phyloP scores from a whole-genome alignment of 371 early-diverging fungal genomes.

The Rhizopus microsporus region DNA sequence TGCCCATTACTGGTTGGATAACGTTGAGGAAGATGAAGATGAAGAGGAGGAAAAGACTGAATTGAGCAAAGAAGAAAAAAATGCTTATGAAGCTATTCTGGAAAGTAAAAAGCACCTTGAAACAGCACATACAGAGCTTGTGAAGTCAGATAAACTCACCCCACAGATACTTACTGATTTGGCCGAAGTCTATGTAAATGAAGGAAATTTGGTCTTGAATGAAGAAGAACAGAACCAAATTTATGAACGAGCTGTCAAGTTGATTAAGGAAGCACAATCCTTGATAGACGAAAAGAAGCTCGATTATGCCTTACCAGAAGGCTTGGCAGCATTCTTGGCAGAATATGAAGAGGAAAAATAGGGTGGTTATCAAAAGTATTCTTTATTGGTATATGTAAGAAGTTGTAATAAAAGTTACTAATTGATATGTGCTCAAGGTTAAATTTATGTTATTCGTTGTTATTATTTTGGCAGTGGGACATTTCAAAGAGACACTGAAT shows the following conservation, averaged over 20 bases:
- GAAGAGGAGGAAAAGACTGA: conserved; percentile 30
- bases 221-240: conserved; percentile 39
- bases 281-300: conserved; percentile 27
- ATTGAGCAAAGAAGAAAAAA: conserved; percentile 32
- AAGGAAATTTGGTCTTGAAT: conserved; percentile 40
- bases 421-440: no score
- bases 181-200: conserved; percentile 42
- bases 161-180: conserved; percentile 40
- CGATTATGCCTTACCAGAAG: conserved; percentile 45
- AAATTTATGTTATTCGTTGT: no score
- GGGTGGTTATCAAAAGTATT: background rate
- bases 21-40: conserved; percentile 26
- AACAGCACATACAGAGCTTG: conserved; percentile 27
- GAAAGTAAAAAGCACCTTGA: conserved; percentile 39
- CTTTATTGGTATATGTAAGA: background rate
- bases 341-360: conserved; percentile 32
- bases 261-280: conserved; percentile 34
- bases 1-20: conserved; percentile 45
- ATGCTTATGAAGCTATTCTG: conserved; percentile 37
- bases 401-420: no score
- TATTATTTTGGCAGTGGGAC: no score
- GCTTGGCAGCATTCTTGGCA: conserved; percentile 40
- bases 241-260: conserved; percentile 34
- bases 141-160: conserved; percentile 19
- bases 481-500: background rate